These are phyloP conservation scores for Apiospora phragmitis DNA, from an alignment of 2,329 filamentous ascomycete genomes.

Conservation along the genomic window DNA sequence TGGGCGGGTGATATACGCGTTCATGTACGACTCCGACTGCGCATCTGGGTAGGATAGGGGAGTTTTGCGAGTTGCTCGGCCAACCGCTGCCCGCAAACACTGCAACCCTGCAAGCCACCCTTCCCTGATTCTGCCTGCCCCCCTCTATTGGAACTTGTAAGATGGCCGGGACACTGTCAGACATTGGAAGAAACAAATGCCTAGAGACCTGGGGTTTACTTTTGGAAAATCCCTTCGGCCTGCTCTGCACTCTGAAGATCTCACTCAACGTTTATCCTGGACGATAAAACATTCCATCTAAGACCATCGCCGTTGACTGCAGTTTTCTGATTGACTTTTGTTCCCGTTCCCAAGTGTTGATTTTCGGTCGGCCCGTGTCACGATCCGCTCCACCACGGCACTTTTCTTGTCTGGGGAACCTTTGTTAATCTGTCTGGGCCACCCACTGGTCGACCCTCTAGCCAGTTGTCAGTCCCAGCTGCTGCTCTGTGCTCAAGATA, in stretches of 20 bases:
- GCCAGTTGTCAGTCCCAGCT: background rate
- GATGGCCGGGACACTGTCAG: background rate
- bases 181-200: background rate
- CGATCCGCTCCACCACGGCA: conserved; percentile 1
- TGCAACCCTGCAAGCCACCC: background rate
- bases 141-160: background rate
- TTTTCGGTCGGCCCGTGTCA: background rate
- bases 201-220: background rate
- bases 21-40: background rate
- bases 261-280: background rate
- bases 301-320: background rate
- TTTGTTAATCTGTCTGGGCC: background rate
- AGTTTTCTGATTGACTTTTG: background rate
- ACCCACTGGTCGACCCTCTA: background rate
- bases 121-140: background rate
- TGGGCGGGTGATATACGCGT: background rate
- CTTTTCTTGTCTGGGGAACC: background rate
- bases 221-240: background rate
- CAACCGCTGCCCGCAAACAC: background rate
- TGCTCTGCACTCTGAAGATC: background rate
- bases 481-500: conserved; percentile 2
- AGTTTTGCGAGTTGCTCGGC: background rate
- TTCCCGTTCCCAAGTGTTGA: background rate
- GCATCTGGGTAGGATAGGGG: background rate
- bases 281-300: background rate